Evolutionary conservation across 495 filamentous ascomycete species (phyloP).

Genomic region (Opeltia flavorubescens): DNA sequence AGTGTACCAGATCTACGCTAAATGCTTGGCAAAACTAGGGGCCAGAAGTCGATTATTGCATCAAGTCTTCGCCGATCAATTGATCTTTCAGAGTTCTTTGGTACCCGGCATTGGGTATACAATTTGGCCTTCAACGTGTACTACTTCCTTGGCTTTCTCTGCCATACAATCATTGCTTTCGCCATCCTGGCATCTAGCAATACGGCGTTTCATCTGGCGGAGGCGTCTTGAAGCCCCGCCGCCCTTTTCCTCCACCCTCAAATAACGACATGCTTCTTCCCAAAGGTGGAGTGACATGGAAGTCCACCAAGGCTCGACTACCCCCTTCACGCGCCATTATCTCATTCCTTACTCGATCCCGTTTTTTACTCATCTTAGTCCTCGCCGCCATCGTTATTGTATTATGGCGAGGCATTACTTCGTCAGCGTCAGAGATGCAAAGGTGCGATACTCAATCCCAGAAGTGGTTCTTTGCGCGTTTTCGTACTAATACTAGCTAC

Average conservation of each 20-base stretch:
- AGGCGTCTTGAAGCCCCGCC: not conserved
- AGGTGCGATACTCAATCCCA: too few relatives aligned
- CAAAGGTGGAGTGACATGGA: slow-evolving; percentile 86
- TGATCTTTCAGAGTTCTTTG: too few relatives aligned
- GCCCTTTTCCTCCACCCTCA: slow-evolving; percentile 3
- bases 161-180: not conserved
- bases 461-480: not conserved
- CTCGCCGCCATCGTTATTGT: slow-evolving; percentile 61
- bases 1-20: too few relatives aligned
- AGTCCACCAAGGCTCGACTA: slow-evolving; percentile 67
- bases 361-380: slow-evolving; percentile 63
- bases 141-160: not conserved
- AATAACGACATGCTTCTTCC: slow-evolving; percentile 52
- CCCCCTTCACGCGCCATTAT: slow-evolving; percentile 72
- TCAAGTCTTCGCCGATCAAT: too few relatives aligned
- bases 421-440: slow-evolving; percentile 77
- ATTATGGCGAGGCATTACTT: slow-evolving; percentile 79
- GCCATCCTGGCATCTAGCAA: not conserved
- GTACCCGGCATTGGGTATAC: too few relatives aligned
- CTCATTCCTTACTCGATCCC: slow-evolving; percentile 60
- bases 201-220: not conserved
- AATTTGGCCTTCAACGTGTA: not conserved
- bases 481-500: too few relatives aligned
- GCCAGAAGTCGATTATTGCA: too few relatives aligned
- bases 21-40: too few relatives aligned